Percentiles rank a stretch among this genome's conserved stretches.
Evolutionary conservation across 2,329 filamentous ascomycete species (phyloP).

Genomic region (Sclerotinia subarctica): DNA sequence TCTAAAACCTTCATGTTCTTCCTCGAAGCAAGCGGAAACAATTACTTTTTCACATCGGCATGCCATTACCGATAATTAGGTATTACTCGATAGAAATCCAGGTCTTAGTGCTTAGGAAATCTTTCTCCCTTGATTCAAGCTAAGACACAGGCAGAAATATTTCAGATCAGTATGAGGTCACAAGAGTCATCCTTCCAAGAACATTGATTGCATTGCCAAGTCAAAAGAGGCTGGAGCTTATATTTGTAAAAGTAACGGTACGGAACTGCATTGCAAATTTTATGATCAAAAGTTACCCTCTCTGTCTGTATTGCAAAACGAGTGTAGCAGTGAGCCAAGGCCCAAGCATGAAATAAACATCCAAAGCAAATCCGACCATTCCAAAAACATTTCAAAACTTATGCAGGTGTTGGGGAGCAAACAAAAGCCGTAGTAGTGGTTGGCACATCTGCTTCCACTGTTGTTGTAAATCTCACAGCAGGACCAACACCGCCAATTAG

Average conservation of each 20-base stretch:
- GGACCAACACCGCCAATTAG: constrained; percentile 16
- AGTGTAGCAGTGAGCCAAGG: background rate
- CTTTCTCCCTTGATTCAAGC: background rate
- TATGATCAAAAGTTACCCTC: background rate
- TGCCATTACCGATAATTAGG: background rate
- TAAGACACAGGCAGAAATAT: background rate
- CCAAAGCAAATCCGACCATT: background rate
- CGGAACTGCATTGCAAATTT: background rate
- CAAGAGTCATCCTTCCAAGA: background rate
- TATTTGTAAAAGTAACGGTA: background rate
- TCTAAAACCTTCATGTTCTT: background rate
- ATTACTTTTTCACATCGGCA: background rate
- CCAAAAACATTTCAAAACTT: background rate
- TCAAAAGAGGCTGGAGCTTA: background rate
- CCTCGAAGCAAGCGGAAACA: background rate
- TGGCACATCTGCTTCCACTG: constrained; percentile 7
- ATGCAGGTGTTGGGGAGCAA: background rate
- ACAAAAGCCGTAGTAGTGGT: constrained; percentile 7
- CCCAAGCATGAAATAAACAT: background rate
- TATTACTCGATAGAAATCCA: background rate
- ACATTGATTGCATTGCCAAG: background rate
- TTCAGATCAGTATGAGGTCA: background rate
- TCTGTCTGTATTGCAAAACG: background rate
- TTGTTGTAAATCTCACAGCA: constrained; percentile 8
- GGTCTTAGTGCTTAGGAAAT: background rate